Conservation (phyloP, 2,329 filamentous ascomycete genomes). For the Aspergillus sp. region DNA sequence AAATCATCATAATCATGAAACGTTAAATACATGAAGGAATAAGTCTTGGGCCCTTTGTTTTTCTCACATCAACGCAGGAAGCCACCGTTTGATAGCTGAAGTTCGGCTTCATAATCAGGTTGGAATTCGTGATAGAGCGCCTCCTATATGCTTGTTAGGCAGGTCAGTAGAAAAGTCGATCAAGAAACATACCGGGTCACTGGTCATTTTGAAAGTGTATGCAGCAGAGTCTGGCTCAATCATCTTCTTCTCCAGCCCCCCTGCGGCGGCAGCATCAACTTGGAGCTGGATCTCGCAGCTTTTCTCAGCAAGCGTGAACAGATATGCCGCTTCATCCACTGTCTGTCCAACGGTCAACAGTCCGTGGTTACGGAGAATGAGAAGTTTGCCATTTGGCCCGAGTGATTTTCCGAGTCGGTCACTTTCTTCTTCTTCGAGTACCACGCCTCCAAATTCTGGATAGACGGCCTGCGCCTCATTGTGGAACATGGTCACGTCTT, state of each 20-base stretch:
- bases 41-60: too few species aligned
- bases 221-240: conserved; percentile 53
- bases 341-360: conserved; percentile 66
- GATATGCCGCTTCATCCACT: conserved; percentile 69
- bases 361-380: conserved; percentile 68
- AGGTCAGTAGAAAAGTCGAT: background rate
- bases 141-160: background rate
- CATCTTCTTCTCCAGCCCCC: conserved; percentile 46
- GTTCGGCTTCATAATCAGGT: conserved; percentile 3
- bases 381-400: conserved; percentile 53
- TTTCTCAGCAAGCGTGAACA: conserved; percentile 65
- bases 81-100: conserved; percentile 2
- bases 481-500: conserved; percentile 58
- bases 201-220: background rate
- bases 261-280: conserved; percentile 61
- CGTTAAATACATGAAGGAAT: too few species aligned
- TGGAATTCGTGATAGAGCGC: conserved; percentile 5
- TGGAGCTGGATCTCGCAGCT: conserved; percentile 64
- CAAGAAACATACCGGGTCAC: background rate
- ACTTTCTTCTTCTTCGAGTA: conserved; percentile 61
- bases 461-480: conserved; percentile 31
- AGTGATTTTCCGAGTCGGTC: conserved; percentile 59
- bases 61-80: conserved; percentile 1
- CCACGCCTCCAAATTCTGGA: conserved; percentile 22
- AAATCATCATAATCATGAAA: too few species aligned